phyloP scores from a whole-genome alignment of 306 rosid genomes.

The Cicer cuneatum region DNA sequence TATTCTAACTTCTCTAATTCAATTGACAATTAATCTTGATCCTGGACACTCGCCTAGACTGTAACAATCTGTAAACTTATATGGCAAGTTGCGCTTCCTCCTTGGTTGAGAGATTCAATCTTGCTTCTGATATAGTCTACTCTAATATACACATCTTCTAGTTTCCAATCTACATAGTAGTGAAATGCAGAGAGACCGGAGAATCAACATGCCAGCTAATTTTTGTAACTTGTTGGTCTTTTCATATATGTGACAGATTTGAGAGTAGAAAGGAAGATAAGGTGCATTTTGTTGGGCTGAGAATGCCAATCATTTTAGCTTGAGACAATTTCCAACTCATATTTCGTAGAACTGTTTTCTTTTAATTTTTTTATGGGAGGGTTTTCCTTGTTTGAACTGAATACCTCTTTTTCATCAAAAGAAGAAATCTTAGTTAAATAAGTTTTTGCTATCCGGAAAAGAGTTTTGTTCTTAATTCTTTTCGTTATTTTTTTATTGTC shows the following conservation, averaged over 20 bases:
- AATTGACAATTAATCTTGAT: constrained; percentile 29
- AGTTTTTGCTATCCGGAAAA: constrained; percentile 24
- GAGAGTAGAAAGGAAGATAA: background rate
- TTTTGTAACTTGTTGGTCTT: background rate
- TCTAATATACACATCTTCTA: too few relatives aligned
- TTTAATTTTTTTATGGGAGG: background rate
- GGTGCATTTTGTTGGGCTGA: constrained; percentile 11
- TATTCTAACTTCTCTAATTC: constrained; percentile 12
- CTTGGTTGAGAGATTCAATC: constrained; percentile 19
- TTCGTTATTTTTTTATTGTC: constrained; percentile 33
- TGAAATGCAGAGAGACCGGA: too few relatives aligned
- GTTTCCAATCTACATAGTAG: too few relatives aligned
- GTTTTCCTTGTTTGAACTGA: constrained; percentile 11
- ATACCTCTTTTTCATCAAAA: constrained; percentile 24
- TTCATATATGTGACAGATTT: background rate
- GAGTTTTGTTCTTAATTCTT: background rate
- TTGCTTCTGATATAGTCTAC: constrained; percentile 2
- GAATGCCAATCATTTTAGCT: background rate
- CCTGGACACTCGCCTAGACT: constrained; percentile 21
- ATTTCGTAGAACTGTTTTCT: background rate
- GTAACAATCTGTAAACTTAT: background rate
- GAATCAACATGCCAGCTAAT: too few relatives aligned
- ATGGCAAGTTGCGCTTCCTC: constrained; percentile 31
- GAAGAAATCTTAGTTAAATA: constrained; percentile 25
- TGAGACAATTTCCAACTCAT: constrained; percentile 3